Base-by-base conservation (phyloP, 2,329 filamentous ascomycete species). In the Calycina herbarum region DNA sequence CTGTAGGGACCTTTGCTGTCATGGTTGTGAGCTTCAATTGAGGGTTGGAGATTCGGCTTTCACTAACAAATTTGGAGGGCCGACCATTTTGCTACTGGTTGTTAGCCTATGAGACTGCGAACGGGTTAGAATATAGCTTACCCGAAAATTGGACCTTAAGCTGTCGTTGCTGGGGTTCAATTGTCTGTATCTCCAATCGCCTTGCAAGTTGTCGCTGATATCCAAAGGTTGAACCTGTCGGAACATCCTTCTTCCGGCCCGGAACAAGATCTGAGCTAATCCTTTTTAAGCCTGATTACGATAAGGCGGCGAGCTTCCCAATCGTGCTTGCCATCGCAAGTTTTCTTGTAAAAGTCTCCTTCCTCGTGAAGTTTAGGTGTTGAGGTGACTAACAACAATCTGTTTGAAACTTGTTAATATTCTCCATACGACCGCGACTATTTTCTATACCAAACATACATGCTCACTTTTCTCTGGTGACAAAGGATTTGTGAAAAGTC, bases 1-100 rank as follows among this genome's bases (percentile, higher is more conserved):
- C 76, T 74, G 72, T 76, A 80, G 73, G 76, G 68, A 69, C 71
- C 69, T 65, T 51, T 68, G 56, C 69, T 73, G 17, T 45, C 20
- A 20, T 33, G 54, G 13, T 15, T 56, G 33, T 71, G 40, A 70
- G 64, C 54, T 62, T 31, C n/a, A 24, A 45, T 54, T 17, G n/a
- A 13, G 29, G 42, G 31, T n/a, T 31, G 5, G 29, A 5, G 17
- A 3, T 31, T 11, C 24, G 24, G 31, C 1, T 27, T 54, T 24
- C 48, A 54, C 48, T n/a, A 4, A 54, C 48, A 54, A 54, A 29
- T 54, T 54, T 54, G 48, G 48, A 29, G 48, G 48, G 48, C 48
- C n/a, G 13, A 54, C 48, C 48, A 54, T 54, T 54, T 20, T 54
- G 48, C 48, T 54, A 13, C 17, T 29, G 27, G 48, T 24, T 54